Percentiles rank a stretch among this genome's conserved stretches.
These are phyloP conservation scores for Combretum micranthum DNA, from an alignment of 345 rosid genomes.

Conservation along the genomic window DNA sequence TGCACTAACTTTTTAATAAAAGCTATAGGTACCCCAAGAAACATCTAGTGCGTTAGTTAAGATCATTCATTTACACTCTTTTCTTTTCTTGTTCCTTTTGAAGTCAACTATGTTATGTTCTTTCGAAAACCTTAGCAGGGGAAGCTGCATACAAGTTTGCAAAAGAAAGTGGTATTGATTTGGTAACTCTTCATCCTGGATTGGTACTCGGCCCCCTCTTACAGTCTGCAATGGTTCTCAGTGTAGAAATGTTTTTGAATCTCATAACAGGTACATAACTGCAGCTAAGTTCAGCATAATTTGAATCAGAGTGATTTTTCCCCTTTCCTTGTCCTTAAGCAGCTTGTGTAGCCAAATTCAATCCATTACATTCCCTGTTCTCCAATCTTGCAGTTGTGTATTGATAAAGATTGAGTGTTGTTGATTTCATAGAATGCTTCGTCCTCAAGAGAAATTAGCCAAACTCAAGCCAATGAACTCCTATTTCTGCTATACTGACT, in stretches of 20 bases:
- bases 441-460: no score
- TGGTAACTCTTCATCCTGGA: conserved; percentile 13
- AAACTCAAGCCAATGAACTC: no score
- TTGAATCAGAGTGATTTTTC: no score
- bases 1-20: no score
- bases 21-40: background rate
- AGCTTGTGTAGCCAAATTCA: background rate
- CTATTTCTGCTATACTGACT: no score
- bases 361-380: background rate
- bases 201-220: conserved; percentile 10
- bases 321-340: no score
- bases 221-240: conserved; percentile 3
- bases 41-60: background rate
- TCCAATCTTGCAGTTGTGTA: no score
- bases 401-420: no score
- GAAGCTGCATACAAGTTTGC: conserved; percentile 7
- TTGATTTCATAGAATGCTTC: no score
- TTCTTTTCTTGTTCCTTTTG: background rate
- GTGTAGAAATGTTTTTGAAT: conserved; percentile 9
- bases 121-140: conserved; percentile 12
- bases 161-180: conserved; percentile 8
- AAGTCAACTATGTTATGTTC: conserved; percentile 11
- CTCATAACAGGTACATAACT: background rate
- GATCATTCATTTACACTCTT: background rate
- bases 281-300: background rate